Percentiles rank a stretch among this genome's conserved stretches.
Conservation (phyloP, 352 stramenopile genomes). For the Phytophthora pluvialis region DNA sequence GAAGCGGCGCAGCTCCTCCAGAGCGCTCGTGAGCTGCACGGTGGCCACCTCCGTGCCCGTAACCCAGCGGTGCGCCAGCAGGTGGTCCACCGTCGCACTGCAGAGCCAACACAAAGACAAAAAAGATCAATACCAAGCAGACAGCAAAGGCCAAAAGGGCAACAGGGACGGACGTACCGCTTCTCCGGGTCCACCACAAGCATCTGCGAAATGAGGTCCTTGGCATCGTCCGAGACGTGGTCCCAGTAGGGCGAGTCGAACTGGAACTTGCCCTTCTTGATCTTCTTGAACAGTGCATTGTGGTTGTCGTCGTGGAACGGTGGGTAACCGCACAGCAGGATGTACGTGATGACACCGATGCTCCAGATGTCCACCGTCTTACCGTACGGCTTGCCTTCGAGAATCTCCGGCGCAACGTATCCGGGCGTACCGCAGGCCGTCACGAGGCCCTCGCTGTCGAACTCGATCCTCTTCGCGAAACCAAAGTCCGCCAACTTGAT, state of each 20-base stretch:
- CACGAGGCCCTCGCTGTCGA: constrained; percentile 70
- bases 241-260: constrained; percentile 97
- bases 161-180: constrained; percentile 47
- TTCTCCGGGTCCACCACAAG: constrained; percentile 92
- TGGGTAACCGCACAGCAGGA: constrained; percentile 85
- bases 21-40: constrained; percentile 91
- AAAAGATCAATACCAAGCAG: not conserved
- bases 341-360: constrained; percentile 92
- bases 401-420: constrained; percentile 86
- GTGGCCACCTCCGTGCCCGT: constrained; percentile 79
- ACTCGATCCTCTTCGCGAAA: constrained; percentile 86
- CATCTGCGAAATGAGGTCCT: constrained; percentile 94
- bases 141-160: not conserved
- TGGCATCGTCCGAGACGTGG: constrained; percentile 93
- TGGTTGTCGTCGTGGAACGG: constrained; percentile 95
- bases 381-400: constrained; percentile 79
- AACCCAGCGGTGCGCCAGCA: constrained; percentile 93
- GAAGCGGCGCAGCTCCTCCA: constrained; percentile 93
- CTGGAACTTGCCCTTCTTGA: constrained; percentile 94
- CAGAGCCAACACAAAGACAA: constrained; percentile 15
- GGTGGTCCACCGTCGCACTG: constrained; percentile 81
- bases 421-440: constrained; percentile 85
- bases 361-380: constrained; percentile 91
- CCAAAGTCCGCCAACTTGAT: constrained; percentile 91
- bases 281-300: constrained; percentile 94